Evolutionary conservation across 2,329 filamentous ascomycete genomes (phyloP).

Genomic region (Botrytis aclada): DNA sequence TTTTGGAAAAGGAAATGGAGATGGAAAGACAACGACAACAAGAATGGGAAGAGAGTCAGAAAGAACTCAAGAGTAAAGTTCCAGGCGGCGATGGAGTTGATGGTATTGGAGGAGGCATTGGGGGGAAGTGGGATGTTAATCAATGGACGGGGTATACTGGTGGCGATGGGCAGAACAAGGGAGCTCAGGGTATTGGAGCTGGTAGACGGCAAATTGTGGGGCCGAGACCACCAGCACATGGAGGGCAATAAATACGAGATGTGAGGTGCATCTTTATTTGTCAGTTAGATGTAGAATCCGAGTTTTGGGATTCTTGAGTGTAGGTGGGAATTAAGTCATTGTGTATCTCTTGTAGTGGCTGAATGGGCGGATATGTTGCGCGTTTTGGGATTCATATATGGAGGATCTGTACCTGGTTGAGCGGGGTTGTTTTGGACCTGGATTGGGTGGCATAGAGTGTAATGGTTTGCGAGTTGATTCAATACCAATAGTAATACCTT

Average conservation of each 20-base stretch:
- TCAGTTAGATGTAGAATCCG: background rate
- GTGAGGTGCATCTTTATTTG: background rate
- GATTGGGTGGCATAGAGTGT: background rate
- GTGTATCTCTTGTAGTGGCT: background rate
- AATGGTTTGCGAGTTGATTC: background rate
- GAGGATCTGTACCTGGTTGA: background rate
- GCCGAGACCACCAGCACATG: slow-evolving; percentile 56
- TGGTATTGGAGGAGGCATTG: slow-evolving; percentile 63
- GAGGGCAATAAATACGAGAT: background rate
- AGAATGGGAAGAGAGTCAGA: slow-evolving; percentile 72
- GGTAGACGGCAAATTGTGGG: slow-evolving; percentile 77
- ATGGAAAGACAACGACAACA: slow-evolving; percentile 55
- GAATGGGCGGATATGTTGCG: background rate
- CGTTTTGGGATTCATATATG: slow-evolving; percentile 11
- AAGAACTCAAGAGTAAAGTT: slow-evolving; percentile 51
- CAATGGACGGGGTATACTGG: slow-evolving; percentile 66
- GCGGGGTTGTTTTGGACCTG: background rate
- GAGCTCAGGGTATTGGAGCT: slow-evolving; percentile 62
- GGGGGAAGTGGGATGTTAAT: slow-evolving; percentile 63
- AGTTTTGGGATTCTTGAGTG: background rate
- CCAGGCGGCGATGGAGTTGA: slow-evolving; percentile 51
- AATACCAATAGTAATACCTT: slow-evolving; percentile 5
- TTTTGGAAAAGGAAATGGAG: slow-evolving; percentile 60
- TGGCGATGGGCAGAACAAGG: slow-evolving; percentile 71
- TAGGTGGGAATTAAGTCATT: background rate